Evolutionary conservation across 305 asterid species (phyloP).

Genomic region (Striga hermonthica): DNA sequence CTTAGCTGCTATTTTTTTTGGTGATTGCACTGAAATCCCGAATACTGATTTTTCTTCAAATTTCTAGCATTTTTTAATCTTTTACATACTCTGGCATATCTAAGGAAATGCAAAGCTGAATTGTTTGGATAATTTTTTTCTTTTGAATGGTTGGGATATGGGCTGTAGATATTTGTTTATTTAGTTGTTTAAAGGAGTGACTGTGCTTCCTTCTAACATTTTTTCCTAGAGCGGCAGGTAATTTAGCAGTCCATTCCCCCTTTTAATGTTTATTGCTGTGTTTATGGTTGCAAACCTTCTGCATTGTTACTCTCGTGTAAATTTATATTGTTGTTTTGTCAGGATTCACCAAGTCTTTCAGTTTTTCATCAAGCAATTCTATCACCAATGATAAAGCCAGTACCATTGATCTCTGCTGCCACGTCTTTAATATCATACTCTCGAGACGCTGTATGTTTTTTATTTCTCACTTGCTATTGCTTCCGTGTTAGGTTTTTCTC

Average conservation of each 20-base stretch:
- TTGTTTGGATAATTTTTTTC: too few relatives aligned
- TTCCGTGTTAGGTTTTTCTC: slow-evolving; percentile 25
- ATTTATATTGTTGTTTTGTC: slow-evolving; percentile 35
- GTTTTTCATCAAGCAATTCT: slow-evolving; percentile 67
- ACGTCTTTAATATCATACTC: slow-evolving; percentile 74
- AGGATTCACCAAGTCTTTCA: slow-evolving; percentile 52
- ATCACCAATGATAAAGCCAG: slow-evolving; percentile 67
- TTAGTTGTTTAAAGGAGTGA: neutral
- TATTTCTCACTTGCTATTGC: slow-evolving; percentile 26
- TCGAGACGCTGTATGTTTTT: slow-evolving; percentile 57
- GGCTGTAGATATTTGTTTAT: slow-evolving; percentile 9
- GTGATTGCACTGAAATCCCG: neutral
- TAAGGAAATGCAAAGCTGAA: too few relatives aligned
- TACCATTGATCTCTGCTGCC: slow-evolving; percentile 72
- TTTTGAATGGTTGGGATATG: slow-evolving; percentile 7
- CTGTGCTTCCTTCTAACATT: neutral
- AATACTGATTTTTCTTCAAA: too few relatives aligned
- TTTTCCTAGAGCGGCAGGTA: slow-evolving; percentile 7
- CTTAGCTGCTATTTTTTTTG: neutral
- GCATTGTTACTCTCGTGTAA: slow-evolving; percentile 9
- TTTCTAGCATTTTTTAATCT: too few relatives aligned
- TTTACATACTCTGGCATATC: too few relatives aligned
- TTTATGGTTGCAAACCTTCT: slow-evolving; percentile 22
- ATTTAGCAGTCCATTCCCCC: slow-evolving; percentile 15
- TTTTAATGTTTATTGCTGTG: slow-evolving; percentile 16